Percentiles rank a stretch among this genome's conserved stretches.
Evolutionary conservation across 192 early-diverging fungal species (phyloP).

Genomic region (Diversispora epigaea): DNA sequence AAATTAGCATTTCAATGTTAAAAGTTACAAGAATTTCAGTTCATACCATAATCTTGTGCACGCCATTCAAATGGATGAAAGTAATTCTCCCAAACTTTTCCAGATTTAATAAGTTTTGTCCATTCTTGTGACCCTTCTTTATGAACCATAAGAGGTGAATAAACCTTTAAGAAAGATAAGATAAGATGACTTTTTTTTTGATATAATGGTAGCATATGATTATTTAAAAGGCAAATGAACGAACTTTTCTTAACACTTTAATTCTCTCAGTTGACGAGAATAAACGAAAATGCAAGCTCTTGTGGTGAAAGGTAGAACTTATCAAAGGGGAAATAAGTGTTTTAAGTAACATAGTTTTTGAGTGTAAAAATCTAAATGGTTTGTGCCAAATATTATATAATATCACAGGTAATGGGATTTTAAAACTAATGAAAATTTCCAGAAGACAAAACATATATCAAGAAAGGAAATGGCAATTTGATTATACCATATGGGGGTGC

Average conservation of each 20-base stretch:
- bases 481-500: no score
- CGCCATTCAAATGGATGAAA: conserved; percentile 24
- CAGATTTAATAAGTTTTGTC: conserved; percentile 1
- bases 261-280: not conserved
- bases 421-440: no score
- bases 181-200: not conserved
- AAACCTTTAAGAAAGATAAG: conserved; percentile 7
- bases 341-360: not conserved
- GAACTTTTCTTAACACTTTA: not conserved
- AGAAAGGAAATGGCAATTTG: no score
- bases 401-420: no score
- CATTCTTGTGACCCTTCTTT: conserved; percentile 14
- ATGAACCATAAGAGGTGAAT: not conserved
- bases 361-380: no score
- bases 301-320: conserved; percentile 7
- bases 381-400: no score
- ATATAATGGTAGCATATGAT: not conserved
- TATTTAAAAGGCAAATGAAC: not conserved
- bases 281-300: not conserved
- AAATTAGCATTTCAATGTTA: not conserved
- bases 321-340: not conserved
- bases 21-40: not conserved
- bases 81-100: conserved; percentile 12
- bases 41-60: conserved; percentile 26
- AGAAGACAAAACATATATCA: no score